Evolutionary conservation across 306 rosid genomes (phyloP).

Genomic region (Crataegus laevigata): DNA sequence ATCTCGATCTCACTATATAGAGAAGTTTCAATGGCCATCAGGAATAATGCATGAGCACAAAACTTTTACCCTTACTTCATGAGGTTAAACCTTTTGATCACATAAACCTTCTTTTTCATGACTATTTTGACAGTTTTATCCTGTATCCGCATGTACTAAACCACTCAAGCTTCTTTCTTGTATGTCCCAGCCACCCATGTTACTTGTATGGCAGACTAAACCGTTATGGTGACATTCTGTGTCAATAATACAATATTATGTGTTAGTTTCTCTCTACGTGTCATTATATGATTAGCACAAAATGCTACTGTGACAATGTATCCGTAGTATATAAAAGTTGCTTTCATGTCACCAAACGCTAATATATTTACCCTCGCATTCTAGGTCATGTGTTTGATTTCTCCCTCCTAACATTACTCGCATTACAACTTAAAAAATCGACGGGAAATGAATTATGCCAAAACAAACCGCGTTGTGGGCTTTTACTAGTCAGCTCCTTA

Average conservation of each 20-base stretch:
- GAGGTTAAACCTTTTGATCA: not conserved
- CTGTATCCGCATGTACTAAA: too few species aligned
- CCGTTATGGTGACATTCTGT: too few species aligned
- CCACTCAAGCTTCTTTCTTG: too few species aligned
- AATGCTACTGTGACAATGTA: rapidly evolving
- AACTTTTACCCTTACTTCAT: not conserved
- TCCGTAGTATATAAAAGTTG: too few species aligned
- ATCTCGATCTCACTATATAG: not conserved
- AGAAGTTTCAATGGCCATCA: not conserved
- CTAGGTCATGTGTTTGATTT: not conserved
- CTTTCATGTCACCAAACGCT: not conserved
- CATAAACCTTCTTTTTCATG: not conserved
- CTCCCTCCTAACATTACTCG: not conserved
- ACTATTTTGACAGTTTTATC: not conserved
- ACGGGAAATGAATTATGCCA: not conserved
- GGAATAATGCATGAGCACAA: not conserved
- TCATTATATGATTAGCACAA: not conserved
- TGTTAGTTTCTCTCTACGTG: too few species aligned
- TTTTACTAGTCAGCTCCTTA: too few species aligned
- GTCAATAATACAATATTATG: too few species aligned
- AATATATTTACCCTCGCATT: not conserved
- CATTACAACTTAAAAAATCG: not conserved
- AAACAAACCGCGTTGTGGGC: not conserved
- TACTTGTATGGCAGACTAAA: too few species aligned
- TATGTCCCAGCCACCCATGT: too few species aligned